Percentiles rank a stretch among this genome's conserved stretches.
These are phyloP conservation scores for Verbena officinalis DNA, from an alignment of 257 asterid species.

Conservation along the genomic window DNA sequence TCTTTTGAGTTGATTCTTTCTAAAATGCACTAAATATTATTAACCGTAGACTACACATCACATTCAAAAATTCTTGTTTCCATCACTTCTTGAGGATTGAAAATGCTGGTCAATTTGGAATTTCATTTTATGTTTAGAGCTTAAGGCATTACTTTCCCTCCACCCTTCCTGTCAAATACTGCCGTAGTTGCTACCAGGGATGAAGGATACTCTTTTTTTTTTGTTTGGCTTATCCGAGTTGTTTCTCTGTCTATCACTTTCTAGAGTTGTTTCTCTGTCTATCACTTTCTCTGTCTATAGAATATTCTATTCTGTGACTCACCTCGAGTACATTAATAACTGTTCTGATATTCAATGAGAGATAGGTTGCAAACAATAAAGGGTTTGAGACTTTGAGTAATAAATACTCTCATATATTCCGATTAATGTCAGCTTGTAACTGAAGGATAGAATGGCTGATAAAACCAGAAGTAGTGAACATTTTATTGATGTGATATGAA, in stretches of 20 bases:
- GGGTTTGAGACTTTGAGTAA: too few relatives aligned
- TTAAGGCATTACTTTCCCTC: neutral
- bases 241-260: too few relatives aligned
- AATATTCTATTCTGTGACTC: neutral
- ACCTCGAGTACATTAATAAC: neutral
- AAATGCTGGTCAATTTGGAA: neutral
- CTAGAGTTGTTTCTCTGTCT: too few relatives aligned
- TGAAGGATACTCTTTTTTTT: neutral
- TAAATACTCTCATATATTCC: constrained; percentile 2
- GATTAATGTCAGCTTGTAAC: constrained; percentile 15
- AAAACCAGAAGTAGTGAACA: neutral
- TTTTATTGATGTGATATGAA: neutral
- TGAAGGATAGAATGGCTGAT: neutral
- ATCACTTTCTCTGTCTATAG: too few relatives aligned
- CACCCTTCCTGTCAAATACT: neutral
- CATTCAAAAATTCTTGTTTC: neutral
- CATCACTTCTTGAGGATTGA: neutral
- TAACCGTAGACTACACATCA: neutral
- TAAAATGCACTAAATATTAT: neutral
- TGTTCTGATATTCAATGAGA: neutral
- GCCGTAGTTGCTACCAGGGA: neutral
- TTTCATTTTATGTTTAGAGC: neutral
- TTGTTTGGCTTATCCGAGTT: neutral
- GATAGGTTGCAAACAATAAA: neutral
- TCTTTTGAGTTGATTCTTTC: neutral